phyloP scores from a whole-genome alignment of 495 filamentous ascomycete species.

The Neurospora sp. region DNA sequence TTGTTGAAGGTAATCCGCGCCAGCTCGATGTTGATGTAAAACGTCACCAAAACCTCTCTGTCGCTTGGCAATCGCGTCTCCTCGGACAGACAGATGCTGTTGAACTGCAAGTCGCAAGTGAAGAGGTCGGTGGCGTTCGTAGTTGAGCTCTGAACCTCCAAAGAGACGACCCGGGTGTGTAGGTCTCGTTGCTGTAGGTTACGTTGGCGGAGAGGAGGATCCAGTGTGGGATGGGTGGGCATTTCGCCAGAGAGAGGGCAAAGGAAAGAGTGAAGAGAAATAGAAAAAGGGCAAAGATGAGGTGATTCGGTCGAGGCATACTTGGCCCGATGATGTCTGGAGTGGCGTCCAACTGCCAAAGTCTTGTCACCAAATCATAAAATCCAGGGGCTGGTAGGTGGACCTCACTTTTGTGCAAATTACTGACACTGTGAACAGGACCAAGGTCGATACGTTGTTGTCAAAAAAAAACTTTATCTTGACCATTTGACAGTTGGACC shows the following conservation, averaged over 20 bases:
- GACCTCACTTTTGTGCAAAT: background rate
- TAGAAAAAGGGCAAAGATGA: background rate
- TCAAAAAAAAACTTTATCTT: background rate
- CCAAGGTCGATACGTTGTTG: background rate
- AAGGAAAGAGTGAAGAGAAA: background rate
- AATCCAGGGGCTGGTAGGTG: too few relatives aligned
- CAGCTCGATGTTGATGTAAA: conserved; percentile 1
- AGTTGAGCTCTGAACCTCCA: background rate
- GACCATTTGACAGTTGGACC: background rate
- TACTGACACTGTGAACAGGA: background rate
- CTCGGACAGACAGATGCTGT: background rate
- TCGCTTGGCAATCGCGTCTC: background rate
- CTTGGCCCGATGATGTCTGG: background rate
- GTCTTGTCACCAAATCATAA: too few relatives aligned
- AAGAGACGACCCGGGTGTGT: background rate
- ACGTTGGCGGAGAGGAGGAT: background rate
- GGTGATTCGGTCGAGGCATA: background rate
- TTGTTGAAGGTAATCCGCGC: background rate
- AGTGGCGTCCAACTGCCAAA: background rate
- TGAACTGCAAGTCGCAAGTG: conserved; percentile 1
- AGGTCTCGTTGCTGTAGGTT: conserved; percentile 4
- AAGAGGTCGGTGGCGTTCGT: background rate
- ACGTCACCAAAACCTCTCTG: background rate
- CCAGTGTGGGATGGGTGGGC: background rate
- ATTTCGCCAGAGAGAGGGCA: background rate